phyloP scores from a whole-genome alignment of 2,329 filamentous ascomycete species.

The Penicillium carneum region DNA sequence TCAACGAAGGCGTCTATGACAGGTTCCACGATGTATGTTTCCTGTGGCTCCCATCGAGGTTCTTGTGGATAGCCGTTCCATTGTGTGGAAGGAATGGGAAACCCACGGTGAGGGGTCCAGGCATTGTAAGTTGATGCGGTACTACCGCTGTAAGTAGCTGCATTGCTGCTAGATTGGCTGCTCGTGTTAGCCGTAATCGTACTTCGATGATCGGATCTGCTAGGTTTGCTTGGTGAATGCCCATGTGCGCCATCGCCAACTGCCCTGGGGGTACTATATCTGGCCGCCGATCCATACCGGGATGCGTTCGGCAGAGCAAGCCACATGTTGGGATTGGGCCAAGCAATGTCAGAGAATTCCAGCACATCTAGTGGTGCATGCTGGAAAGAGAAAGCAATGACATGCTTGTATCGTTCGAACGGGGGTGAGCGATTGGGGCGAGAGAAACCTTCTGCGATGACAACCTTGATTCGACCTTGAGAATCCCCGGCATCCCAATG shows the following conservation, averaged over 20 bases:
- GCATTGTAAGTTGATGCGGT: conserved; percentile 34
- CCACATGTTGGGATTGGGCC: conserved; percentile 79
- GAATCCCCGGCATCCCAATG: conserved; percentile 76
- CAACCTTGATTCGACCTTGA: conserved; percentile 75
- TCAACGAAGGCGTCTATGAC: conserved; percentile 50
- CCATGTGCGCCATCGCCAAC: conserved; percentile 62
- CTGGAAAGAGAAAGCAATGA: conserved; percentile 82
- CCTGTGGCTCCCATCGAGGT: conserved; percentile 39
- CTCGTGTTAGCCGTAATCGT: conserved; percentile 25
- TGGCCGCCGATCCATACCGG: conserved; percentile 41
- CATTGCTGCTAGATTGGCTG: conserved; percentile 30
- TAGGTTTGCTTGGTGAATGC: conserved; percentile 64
- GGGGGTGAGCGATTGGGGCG: conserved; percentile 57
- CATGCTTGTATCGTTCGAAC: conserved; percentile 73
- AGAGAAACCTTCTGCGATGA: conserved; percentile 76
- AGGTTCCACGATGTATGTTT: conserved; percentile 49
- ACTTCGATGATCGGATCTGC: conserved; percentile 28
- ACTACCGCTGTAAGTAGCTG: conserved; percentile 12
- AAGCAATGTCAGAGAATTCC: conserved; percentile 76
- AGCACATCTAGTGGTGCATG: conserved; percentile 83
- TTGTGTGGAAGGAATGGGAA: conserved; percentile 40
- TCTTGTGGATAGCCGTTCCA: conserved; percentile 37
- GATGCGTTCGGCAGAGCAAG: conserved; percentile 52
- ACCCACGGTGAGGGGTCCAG: conserved; percentile 42
- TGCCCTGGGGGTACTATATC: conserved; percentile 51